Percentiles rank a stretch among this genome's conserved stretches.
These are phyloP conservation scores for Phytophthora ramorum DNA, from an alignment of 352 stramenopile species.

Conservation along the genomic window DNA sequence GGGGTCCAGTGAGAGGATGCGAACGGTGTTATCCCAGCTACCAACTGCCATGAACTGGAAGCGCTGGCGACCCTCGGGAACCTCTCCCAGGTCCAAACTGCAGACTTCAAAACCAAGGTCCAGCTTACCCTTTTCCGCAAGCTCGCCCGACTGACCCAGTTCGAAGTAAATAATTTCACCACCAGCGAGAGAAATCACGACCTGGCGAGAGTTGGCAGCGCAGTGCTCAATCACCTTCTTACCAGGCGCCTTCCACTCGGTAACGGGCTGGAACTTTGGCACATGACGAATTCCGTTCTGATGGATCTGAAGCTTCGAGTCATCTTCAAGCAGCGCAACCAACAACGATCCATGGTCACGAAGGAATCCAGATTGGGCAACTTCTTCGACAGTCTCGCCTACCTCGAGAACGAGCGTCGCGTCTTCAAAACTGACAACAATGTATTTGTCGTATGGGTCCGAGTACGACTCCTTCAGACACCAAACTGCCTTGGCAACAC, in stretches of 20 bases:
- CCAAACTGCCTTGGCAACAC: conserved; percentile 95
- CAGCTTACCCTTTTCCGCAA: conserved; percentile 94
- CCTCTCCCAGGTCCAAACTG: conserved; percentile 96
- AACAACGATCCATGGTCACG: conserved; percentile 95
- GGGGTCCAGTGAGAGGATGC: conserved; percentile 96
- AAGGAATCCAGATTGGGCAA: conserved; percentile 96
- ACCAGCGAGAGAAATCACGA: conserved; percentile 96
- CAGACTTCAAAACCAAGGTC: conserved; percentile 97
- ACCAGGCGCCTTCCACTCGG: conserved; percentile 97
- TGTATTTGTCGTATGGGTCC: conserved; percentile 92
- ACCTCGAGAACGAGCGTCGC: conserved; percentile 98
- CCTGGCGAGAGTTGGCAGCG: conserved; percentile 96
- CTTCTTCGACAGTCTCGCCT: conserved; percentile 98
- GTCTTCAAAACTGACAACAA: conserved; percentile 99
- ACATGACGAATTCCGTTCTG: conserved; percentile 96
- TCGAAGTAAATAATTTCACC: conserved; percentile 99
- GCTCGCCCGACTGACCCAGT: conserved; percentile 92
- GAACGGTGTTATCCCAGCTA: conserved; percentile 91
- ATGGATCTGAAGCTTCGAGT: conserved; percentile 97
- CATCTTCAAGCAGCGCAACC: conserved; percentile 94
- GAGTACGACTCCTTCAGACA: conserved; percentile 92
- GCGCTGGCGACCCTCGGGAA: conserved; percentile 94
- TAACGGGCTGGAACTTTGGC: conserved; percentile 92
- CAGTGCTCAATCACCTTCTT: conserved; percentile 98
- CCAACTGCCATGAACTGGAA: conserved; percentile 98